Conservation (phyloP, 495 filamentous ascomycete species). For the Emericellopsis terricola region DNA sequence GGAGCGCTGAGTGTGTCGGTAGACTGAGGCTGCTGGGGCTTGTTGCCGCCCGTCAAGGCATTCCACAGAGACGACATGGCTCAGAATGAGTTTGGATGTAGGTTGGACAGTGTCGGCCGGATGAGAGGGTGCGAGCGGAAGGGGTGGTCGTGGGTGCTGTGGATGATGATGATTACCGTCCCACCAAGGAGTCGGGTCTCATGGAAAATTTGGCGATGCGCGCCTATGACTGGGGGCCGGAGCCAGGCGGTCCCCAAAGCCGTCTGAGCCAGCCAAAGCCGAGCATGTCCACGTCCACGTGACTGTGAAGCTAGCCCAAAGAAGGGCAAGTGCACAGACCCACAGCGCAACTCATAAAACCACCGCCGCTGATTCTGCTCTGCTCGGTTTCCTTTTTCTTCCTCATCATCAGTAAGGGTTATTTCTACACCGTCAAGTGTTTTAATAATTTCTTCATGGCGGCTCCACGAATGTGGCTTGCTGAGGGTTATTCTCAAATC, state of each 20-base stretch:
- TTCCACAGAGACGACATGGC: constrained; percentile 67
- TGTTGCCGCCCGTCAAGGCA: constrained; percentile 63
- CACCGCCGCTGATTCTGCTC: not conserved
- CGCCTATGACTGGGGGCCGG: too few relatives aligned
- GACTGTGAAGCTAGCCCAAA: not conserved
- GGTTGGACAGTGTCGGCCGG: too few relatives aligned
- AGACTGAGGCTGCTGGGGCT: constrained; percentile 24
- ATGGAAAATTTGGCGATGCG: too few relatives aligned
- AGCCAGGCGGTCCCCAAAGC: too few relatives aligned
- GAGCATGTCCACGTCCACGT: too few relatives aligned
- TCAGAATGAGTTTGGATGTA: constrained; percentile 1
- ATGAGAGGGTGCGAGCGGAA: constrained; percentile 5
- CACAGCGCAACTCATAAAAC: constrained; percentile 1
- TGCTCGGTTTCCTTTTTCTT: not conserved
- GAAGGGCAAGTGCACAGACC: not conserved
- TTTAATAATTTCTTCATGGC: constrained; percentile 7
- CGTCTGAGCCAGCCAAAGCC: too few relatives aligned
- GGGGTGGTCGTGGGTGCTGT: constrained; percentile 5
- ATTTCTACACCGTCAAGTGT: constrained; percentile 17
- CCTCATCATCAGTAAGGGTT: constrained; percentile 3
- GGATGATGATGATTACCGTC: too few relatives aligned
- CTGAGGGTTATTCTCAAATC: constrained; percentile 15
- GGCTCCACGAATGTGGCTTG: constrained; percentile 18
- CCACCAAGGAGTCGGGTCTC: too few relatives aligned
- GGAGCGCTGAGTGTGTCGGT: constrained; percentile 10